Evolutionary conservation across 257 asterid species (phyloP).

Genomic region (Jasminum sambac): DNA sequence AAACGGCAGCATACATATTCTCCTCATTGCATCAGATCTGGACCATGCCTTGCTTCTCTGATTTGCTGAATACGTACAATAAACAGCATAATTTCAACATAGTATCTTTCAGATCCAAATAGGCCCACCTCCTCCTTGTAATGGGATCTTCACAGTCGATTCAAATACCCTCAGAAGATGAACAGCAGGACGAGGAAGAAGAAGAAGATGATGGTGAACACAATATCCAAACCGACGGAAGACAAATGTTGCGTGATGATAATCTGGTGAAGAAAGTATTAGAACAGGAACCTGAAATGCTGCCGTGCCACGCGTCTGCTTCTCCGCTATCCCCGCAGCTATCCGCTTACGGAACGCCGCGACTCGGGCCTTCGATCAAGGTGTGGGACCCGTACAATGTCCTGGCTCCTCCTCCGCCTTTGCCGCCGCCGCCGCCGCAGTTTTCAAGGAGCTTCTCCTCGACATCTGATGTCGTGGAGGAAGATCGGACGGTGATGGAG

Average conservation of each 20-base stretch:
- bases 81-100: not conserved
- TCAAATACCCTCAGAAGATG: conserved; percentile 53
- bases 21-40: not conserved
- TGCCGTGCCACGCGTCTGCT: conserved; percentile 96
- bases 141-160: conserved; percentile 90
- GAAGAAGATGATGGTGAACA: conserved; percentile 41
- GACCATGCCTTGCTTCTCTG: conserved; percentile 4
- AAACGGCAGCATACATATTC: too few species aligned
- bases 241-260: conserved; percentile 32
- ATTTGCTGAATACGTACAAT: not conserved
- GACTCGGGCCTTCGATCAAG: conserved; percentile 82
- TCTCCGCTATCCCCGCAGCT: conserved; percentile 97
- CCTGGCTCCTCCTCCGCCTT: conserved; percentile 70
- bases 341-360: conserved; percentile 79
- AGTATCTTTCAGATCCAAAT: not conserved
- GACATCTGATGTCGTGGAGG: conserved; percentile 21
- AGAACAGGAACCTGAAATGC: conserved; percentile 93
- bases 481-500: conserved; percentile 61
- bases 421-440: conserved; percentile 40
- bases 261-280: conserved; percentile 67
- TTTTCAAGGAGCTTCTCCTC: conserved; percentile 53
- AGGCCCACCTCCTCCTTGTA: conserved; percentile 18
- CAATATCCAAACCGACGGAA: conserved; percentile 24
- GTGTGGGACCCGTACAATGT: conserved; percentile 98
- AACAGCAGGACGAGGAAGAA: conserved; percentile 40